Evolutionary conservation across 2,329 filamentous ascomycete genomes (phyloP).

Genomic region (Ceratocystis huliohia): DNA sequence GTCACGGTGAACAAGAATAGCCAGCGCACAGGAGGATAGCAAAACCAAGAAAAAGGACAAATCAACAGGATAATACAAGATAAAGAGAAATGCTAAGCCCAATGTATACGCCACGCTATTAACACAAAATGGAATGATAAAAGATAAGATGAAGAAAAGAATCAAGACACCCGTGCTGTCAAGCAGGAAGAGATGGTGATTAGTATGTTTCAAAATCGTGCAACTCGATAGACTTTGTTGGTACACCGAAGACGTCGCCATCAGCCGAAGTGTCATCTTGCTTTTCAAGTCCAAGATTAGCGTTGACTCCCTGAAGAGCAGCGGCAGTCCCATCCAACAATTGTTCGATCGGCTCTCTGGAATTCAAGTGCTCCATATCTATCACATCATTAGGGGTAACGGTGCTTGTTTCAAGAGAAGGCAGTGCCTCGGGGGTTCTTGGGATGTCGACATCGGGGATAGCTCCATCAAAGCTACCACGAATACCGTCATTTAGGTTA

Average conservation of each 20-base stretch:
- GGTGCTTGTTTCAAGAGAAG: conserved; percentile 19
- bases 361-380: conserved; percentile 5
- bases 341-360: conserved; percentile 8
- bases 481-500: neutral
- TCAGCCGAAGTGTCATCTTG: conserved; percentile 11
- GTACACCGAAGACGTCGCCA: conserved; percentile 18
- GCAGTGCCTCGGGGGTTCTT: conserved; percentile 16
- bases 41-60: conserved; percentile 2
- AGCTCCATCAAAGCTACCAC: neutral
- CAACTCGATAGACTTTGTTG: conserved; percentile 9
- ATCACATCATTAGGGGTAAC: conserved; percentile 14
- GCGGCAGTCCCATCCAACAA: conserved; percentile 5
- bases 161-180: neutral
- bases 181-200: neutral
- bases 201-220: conserved; percentile 14
- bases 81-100: conserved; percentile 3
- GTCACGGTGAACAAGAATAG: neutral
- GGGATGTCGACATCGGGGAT: conserved; percentile 15
- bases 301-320: conserved; percentile 1
- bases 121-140: conserved; percentile 6
- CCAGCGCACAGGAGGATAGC: neutral
- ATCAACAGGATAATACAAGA: conserved; percentile 1
- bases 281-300: conserved; percentile 4
- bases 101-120: conserved; percentile 13
- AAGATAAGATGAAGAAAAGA: neutral